Percentiles rank a stretch among this genome's conserved stretches.
These are phyloP conservation scores for Coccomyxa subellipsoidea DNA, from an alignment of 163 green algal species.

Conservation along the genomic window DNA sequence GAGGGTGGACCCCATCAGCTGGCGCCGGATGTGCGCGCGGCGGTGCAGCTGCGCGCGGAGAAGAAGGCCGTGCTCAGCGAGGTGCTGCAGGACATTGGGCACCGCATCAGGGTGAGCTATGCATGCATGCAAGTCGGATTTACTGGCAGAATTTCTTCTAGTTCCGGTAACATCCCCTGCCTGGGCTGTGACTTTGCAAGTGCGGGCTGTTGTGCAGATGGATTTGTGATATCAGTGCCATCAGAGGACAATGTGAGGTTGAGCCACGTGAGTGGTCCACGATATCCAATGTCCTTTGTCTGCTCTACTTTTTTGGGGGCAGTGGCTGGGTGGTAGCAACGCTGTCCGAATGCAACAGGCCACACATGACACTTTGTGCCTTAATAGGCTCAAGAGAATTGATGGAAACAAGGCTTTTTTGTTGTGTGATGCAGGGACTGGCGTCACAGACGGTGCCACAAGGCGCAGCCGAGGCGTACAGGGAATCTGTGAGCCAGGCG, in stretches of 20 bases:
- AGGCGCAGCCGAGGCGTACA: background rate
- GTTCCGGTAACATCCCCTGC: too few species aligned
- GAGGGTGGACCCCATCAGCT: background rate
- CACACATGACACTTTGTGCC: background rate
- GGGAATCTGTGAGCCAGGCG: background rate
- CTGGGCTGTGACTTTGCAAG: too few species aligned
- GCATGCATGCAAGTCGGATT: too few species aligned
- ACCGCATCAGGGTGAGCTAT: constrained; percentile 2
- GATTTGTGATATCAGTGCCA: too few species aligned
- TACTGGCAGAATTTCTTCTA: too few species aligned
- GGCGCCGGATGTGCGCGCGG: background rate
- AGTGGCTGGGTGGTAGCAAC: too few species aligned
- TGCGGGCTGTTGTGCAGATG: too few species aligned
- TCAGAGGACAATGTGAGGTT: too few species aligned
- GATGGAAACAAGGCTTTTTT: too few species aligned
- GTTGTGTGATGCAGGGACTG: background rate
- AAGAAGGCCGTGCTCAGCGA: background rate
- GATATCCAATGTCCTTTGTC: too few species aligned
- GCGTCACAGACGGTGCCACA: background rate
- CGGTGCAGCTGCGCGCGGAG: background rate
- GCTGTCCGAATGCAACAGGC: background rate
- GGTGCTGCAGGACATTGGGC: background rate
- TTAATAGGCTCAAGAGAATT: background rate
- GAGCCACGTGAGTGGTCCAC: too few species aligned
- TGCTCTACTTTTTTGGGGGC: too few species aligned